Conservation (phyloP, 1,284 basidiomycete genomes). For the Cutaneotrichosporon cutaneum region DNA sequence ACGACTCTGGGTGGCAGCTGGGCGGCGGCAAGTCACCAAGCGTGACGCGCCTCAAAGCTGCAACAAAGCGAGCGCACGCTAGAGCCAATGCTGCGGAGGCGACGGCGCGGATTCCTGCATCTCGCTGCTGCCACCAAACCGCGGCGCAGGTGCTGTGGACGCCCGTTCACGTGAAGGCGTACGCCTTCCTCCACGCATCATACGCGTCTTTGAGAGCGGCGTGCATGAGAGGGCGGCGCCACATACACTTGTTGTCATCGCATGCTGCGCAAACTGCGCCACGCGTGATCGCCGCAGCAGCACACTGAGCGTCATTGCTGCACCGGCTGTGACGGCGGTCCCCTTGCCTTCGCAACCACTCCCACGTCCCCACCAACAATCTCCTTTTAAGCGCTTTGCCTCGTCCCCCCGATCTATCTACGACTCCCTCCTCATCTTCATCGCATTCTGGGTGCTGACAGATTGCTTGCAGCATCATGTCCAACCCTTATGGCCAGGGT, state of each 20-base stretch:
- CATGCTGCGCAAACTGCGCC: not conserved
- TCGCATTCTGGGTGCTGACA: not conserved
- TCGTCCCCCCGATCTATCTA: not conserved
- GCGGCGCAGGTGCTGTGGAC: not conserved
- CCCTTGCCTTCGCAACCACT: not conserved
- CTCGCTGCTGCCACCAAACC: not conserved
- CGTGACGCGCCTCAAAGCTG: not conserved
- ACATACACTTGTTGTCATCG: not conserved
- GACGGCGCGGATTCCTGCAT: not conserved
- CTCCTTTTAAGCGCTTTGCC: not conserved
- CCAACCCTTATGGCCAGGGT: conserved; percentile 19
- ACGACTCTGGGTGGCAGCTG: not conserved
- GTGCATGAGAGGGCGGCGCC: not conserved
- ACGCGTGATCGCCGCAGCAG: not conserved
- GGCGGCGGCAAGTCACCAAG: not conserved
- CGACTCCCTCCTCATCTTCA: not conserved
- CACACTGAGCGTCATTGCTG: not conserved
- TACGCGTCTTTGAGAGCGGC: not conserved
- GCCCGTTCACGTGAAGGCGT: not conserved
- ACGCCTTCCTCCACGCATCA: not conserved
- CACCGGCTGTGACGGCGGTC: not conserved
- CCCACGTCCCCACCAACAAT: not conserved
- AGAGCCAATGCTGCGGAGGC: too few relatives aligned
- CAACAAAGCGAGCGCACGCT: not conserved
- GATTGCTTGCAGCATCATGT: conserved; percentile 13